phyloP scores from a whole-genome alignment of 2,329 filamentous ascomycete species.

The Colletotrichum sp. region DNA sequence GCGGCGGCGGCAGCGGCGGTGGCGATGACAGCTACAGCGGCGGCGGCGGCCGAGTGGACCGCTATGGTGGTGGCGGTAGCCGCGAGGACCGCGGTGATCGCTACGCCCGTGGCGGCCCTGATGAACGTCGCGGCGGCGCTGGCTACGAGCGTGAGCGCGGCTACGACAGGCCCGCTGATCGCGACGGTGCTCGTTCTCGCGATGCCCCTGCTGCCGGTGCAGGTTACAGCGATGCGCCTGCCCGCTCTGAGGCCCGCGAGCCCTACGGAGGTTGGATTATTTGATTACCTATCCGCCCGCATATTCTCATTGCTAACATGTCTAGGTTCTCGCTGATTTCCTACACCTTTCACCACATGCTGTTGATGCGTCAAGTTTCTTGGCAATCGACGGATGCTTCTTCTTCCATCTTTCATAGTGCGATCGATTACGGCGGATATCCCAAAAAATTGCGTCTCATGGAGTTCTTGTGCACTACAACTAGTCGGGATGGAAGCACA shows the following conservation, averaged over 20 bases:
- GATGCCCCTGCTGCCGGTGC: conserved; percentile 41
- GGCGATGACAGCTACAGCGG: conserved; percentile 35
- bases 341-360: background rate
- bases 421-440: conserved; percentile 22
- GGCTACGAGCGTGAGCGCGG: conserved; percentile 58
- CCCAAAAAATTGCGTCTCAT: conserved; percentile 22
- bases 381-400: conserved; percentile 1
- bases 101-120: conserved; percentile 45
- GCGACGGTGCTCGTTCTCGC: conserved; percentile 43
- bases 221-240: conserved; percentile 45
- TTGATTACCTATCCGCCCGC: background rate
- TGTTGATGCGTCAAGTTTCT: background rate
- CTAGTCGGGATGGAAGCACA: conserved; percentile 20
- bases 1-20: conserved; percentile 49
- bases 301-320: background rate
- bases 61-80: conserved; percentile 41
- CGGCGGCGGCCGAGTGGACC: conserved; percentile 44
- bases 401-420: conserved; percentile 8
- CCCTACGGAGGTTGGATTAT: conserved; percentile 46
- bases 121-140: conserved; percentile 39
- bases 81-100: conserved; percentile 47
- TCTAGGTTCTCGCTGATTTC: conserved; percentile 31
- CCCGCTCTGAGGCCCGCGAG: conserved; percentile 49
- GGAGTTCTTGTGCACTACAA: conserved; percentile 23
- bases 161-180: conserved; percentile 31